Percentiles rank a stretch among this genome's conserved stretches.
Conservation (phyloP, 1,139 yeast species). For the Pichia sp. region DNA sequence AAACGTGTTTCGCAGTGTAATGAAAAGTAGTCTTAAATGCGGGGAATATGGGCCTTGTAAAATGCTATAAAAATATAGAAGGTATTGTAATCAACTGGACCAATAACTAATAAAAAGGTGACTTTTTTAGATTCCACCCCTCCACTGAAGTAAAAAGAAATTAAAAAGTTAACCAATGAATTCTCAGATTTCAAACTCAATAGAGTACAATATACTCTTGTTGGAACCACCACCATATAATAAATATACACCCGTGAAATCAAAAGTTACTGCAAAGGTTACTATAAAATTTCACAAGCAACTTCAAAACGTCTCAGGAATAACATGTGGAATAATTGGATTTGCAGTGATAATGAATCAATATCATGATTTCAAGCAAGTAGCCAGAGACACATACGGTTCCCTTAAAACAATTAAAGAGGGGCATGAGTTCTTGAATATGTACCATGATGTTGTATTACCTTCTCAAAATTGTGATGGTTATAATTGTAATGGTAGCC, state of each 20-base stretch:
- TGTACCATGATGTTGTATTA: background rate
- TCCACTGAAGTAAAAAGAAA: no score
- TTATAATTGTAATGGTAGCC: background rate
- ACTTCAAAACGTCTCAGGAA: constrained; percentile 1
- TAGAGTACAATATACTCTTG: background rate
- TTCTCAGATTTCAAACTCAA: constrained; percentile 6
- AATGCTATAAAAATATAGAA: no score
- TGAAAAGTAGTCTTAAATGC: no score
- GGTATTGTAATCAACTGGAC: no score
- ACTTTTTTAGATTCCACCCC: no score
- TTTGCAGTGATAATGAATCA: constrained; percentile 2
- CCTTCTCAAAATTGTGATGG: background rate
- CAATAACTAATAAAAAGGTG: no score
- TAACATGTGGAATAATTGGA: constrained; percentile 9
- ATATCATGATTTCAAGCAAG: background rate
- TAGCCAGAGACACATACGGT: background rate
- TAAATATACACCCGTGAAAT: constrained; percentile 11
- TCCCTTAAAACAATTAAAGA: background rate
- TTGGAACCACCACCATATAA: constrained; percentile 2
- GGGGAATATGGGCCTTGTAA: no score
- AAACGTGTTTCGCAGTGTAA: no score
- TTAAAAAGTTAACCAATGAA: no score
- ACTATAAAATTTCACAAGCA: constrained; percentile 3
- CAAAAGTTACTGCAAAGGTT: background rate
- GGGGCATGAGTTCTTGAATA: constrained; percentile 2